These are phyloP conservation scores for Glycine soja DNA, from an alignment of 306 rosid species.

Conservation along the genomic window DNA sequence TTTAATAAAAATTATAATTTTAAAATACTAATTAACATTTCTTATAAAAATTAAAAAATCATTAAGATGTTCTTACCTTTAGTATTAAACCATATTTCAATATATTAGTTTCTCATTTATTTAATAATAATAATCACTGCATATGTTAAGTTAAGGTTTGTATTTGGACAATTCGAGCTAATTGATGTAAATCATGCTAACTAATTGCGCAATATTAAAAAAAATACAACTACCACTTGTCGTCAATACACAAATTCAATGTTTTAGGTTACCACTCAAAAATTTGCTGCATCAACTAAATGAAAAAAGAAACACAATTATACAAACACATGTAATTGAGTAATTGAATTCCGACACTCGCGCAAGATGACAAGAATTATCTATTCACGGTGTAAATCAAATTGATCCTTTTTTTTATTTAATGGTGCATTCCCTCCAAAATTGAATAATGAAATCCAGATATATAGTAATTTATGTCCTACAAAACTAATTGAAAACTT, in stretches of 20 bases:
- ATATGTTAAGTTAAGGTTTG: too few species aligned
- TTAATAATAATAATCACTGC: neutral
- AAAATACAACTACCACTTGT: neutral
- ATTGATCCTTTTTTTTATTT: neutral
- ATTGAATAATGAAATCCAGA: neutral
- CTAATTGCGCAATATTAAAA: neutral
- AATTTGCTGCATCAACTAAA: neutral
- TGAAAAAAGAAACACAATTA: neutral
- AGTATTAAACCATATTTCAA: neutral
- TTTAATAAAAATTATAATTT: neutral
- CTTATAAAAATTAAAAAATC: neutral
- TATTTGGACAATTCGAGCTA: too few species aligned
- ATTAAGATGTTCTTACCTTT: neutral
- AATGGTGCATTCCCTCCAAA: neutral
- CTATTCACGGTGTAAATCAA: neutral
- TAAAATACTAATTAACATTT: neutral
- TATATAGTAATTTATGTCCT: neutral
- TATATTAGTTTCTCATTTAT: neutral
- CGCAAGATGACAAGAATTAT: neutral
- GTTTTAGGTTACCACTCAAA: neutral
- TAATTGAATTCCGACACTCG: neutral
- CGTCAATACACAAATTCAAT: neutral
- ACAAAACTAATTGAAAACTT: too few species aligned
- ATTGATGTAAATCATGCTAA: neutral
- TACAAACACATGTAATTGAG: neutral